Conservation (phyloP, 805 yeast species). For the Naumovozyma dairenensis region DNA sequence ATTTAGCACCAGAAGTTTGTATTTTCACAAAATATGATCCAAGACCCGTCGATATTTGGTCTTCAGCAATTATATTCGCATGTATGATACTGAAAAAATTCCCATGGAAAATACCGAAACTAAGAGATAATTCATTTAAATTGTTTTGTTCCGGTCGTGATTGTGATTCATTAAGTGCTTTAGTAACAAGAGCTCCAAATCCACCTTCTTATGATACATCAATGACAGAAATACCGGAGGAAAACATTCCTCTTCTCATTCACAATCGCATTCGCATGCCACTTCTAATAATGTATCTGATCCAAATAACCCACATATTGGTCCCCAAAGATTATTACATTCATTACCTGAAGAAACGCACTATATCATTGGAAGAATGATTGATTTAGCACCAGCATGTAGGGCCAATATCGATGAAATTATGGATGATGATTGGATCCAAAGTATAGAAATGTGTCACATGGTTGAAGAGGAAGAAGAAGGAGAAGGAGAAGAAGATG, state of each 20-base stretch:
- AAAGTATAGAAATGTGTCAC: slow-evolving; percentile 53
- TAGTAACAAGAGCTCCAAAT: slow-evolving; percentile 46
- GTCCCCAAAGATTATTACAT: slow-evolving; percentile 60
- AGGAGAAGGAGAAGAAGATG: slow-evolving; percentile 33
- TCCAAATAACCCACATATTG: slow-evolving; percentile 57
- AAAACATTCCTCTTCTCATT: background rate
- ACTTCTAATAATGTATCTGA: slow-evolving; percentile 24
- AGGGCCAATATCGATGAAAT: slow-evolving; percentile 74
- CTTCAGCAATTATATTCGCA: slow-evolving; percentile 80
- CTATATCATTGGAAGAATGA: slow-evolving; percentile 63
- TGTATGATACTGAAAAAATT: slow-evolving; percentile 87
- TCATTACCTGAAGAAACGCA: slow-evolving; percentile 67
- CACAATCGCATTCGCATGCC: slow-evolving; percentile 8
- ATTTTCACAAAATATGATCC: slow-evolving; percentile 80
- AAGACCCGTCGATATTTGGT: slow-evolving; percentile 90
- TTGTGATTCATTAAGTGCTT: slow-evolving; percentile 55
- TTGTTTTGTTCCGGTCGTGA: slow-evolving; percentile 67
- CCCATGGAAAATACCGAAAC: slow-evolving; percentile 90
- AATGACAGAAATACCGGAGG: slow-evolving; percentile 2
- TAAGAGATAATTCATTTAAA: slow-evolving; percentile 73
- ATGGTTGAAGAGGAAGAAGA: too few species aligned
- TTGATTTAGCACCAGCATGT: slow-evolving; percentile 77
- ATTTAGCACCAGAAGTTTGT: slow-evolving; percentile 85
- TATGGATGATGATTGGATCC: slow-evolving; percentile 62
- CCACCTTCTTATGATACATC: slow-evolving; percentile 31